Evolutionary conservation across 1,284 basidiomycete species (phyloP).

Genomic region (Apiotrichum veenhuisii): DNA sequence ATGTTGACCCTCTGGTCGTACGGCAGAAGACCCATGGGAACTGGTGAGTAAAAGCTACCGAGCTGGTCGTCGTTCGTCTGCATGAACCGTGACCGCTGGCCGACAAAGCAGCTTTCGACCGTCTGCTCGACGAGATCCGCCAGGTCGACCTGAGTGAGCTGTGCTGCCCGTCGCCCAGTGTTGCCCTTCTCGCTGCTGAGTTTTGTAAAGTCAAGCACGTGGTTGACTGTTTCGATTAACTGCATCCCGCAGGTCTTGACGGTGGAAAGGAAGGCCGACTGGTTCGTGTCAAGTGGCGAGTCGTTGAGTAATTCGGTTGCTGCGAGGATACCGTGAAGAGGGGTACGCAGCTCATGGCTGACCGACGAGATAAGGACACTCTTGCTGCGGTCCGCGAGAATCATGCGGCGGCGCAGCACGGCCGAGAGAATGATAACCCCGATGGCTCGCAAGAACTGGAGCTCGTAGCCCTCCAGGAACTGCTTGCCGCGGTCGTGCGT

Average conservation of each 20-base stretch:
- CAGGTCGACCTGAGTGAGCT: conserved; percentile 59
- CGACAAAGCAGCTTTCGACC: conserved; percentile 92
- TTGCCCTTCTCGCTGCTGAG: conserved; percentile 77
- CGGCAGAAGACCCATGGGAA: conserved; percentile 43
- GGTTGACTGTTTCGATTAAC: conserved; percentile 69
- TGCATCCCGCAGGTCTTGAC: conserved; percentile 52
- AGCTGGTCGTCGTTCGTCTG: conserved; percentile 64
- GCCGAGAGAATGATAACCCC: conserved; percentile 94
- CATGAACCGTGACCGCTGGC: conserved; percentile 74
- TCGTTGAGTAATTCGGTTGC: conserved; percentile 84
- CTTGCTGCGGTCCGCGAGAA: conserved; percentile 76
- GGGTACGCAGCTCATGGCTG: conserved; percentile 87
- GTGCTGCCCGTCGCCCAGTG: neutral
- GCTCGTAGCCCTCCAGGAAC: conserved; percentile 83
- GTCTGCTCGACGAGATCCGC: conserved; percentile 91
- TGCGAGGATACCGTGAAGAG: conserved; percentile 83
- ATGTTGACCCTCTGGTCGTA: conserved; percentile 51
- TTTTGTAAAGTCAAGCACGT: conserved; percentile 95
- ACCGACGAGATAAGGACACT: conserved; percentile 60
- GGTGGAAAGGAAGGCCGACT: conserved; percentile 73
- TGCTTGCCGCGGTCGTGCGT: conserved; percentile 72
- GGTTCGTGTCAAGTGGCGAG: conserved; percentile 74
- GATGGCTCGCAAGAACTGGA: conserved; percentile 82
- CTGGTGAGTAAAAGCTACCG: conserved; percentile 77
- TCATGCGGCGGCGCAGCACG: conserved; percentile 87